Evolutionary conservation across 2,329 filamentous ascomycete genomes (phyloP).

Genomic region (Colletotrichum nymphaeae): DNA sequence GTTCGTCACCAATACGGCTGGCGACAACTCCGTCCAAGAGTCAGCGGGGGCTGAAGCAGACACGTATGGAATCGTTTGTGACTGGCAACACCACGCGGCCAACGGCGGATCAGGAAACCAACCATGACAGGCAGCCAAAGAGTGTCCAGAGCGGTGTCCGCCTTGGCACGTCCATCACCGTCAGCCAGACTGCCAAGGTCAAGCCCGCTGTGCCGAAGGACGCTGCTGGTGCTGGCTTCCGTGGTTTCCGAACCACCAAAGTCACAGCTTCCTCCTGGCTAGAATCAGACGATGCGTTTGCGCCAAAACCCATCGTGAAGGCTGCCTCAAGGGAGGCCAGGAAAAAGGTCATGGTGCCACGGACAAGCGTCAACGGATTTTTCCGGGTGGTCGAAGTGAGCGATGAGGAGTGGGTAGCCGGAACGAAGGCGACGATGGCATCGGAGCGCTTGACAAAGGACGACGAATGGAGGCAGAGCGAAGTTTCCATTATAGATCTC

Average conservation of each 20-base stretch:
- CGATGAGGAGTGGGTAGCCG: conserved; percentile 43
- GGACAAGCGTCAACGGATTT: conserved; percentile 51
- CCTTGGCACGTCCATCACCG: neutral
- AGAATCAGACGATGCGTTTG: conserved; percentile 13
- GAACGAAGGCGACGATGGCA: conserved; percentile 8
- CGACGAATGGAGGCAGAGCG: conserved; percentile 15
- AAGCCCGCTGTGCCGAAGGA: neutral
- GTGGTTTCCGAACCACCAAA: neutral
- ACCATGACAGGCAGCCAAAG: neutral
- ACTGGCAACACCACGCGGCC: neutral
- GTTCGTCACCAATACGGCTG: neutral
- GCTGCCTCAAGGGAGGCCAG: conserved; percentile 30
- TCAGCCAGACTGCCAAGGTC: neutral
- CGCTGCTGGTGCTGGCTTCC: neutral
- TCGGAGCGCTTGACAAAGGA: neutral
- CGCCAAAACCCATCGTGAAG: neutral
- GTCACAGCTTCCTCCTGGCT: neutral
- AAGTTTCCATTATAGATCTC: conserved; percentile 34
- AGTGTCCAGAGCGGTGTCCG: neutral
- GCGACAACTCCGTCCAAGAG: neutral
- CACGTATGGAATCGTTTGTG: conserved; percentile 33
- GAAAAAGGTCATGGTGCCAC: conserved; percentile 50
- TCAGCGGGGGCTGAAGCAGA: conserved; percentile 44
- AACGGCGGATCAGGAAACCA: neutral
- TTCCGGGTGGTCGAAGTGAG: conserved; percentile 48